Evolutionary conservation across 1,284 basidiomycete genomes (phyloP).

Genomic region (Inonotus hispidus): DNA sequence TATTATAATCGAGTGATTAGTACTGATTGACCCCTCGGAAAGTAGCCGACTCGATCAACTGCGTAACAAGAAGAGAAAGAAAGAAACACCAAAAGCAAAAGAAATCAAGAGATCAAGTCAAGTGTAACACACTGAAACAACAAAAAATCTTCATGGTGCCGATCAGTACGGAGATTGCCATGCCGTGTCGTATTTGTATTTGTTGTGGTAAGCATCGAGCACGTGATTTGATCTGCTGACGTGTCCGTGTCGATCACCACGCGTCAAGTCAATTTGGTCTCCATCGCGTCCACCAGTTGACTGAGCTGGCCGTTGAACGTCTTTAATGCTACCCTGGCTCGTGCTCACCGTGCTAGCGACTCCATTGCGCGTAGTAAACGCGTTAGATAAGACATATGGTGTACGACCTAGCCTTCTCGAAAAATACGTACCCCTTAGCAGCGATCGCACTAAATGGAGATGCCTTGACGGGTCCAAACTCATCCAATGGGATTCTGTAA

Average conservation of each 20-base stretch:
- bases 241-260: background rate
- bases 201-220: background rate
- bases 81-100: background rate
- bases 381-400: slow-evolving; percentile 42
- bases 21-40: background rate
- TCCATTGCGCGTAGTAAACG: background rate
- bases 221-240: background rate
- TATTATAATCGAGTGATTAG: background rate
- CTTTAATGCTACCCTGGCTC: slow-evolving; percentile 16
- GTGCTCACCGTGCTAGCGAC: slow-evolving; percentile 7
- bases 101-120: background rate
- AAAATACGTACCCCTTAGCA: slow-evolving; percentile 40
- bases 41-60: background rate
- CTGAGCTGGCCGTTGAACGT: background rate
- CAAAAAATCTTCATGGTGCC: too few species aligned
- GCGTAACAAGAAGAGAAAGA: too few species aligned
- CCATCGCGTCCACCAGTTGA: background rate
- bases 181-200: too few species aligned
- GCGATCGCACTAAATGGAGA: slow-evolving; percentile 49
- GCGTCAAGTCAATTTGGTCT: background rate
- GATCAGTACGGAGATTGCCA: background rate
- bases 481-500: slow-evolving; percentile 75
- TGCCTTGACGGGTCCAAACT: slow-evolving; percentile 70
- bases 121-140: background rate
- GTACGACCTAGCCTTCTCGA: slow-evolving; percentile 41